Conservation (phyloP, 225 moss, liverwort and hornwort species). For the Sphagnum tenellum region DNA sequence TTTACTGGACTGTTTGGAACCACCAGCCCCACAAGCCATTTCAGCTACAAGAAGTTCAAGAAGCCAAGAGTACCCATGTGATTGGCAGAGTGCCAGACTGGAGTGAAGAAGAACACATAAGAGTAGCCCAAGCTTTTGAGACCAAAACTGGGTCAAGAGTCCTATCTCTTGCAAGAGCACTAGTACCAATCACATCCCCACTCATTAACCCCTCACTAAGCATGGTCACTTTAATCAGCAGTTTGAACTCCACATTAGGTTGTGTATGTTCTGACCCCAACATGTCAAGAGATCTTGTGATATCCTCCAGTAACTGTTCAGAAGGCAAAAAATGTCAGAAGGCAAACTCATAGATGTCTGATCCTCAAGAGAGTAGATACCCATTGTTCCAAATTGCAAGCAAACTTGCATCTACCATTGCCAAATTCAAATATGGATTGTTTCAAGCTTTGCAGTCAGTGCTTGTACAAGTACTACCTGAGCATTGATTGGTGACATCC, state of each 20-base stretch:
- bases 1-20: slow-evolving; percentile 66
- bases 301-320: slow-evolving; percentile 74
- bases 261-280: slow-evolving; percentile 56
- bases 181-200: slow-evolving; percentile 26
- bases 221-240: slow-evolving; percentile 78
- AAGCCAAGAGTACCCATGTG: slow-evolving; percentile 86
- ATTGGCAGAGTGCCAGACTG: slow-evolving; percentile 46
- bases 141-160: slow-evolving; percentile 44
- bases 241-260: slow-evolving; percentile 71
- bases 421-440: too few relatives aligned
- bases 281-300: slow-evolving; percentile 69
- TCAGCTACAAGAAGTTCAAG: slow-evolving; percentile 90
- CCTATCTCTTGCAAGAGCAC: slow-evolving; percentile 29
- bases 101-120: slow-evolving; percentile 78
- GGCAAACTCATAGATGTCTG: too few relatives aligned
- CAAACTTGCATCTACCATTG: too few relatives aligned
- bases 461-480: slow-evolving; percentile 29
- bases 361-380: too few relatives aligned
- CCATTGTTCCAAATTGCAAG: too few relatives aligned
- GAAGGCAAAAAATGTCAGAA: too few relatives aligned
- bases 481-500: slow-evolving; percentile 81
- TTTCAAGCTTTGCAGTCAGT: background rate
- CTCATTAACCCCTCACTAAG: slow-evolving; percentile 64
- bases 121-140: slow-evolving; percentile 73
- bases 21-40: slow-evolving; percentile 80